A percentile compares a stretch with the other conserved stretches of the same genome.
Evolutionary conservation across 108 stramenopile species (phyloP).

Genomic region (Conticribra guillardii): DNA sequence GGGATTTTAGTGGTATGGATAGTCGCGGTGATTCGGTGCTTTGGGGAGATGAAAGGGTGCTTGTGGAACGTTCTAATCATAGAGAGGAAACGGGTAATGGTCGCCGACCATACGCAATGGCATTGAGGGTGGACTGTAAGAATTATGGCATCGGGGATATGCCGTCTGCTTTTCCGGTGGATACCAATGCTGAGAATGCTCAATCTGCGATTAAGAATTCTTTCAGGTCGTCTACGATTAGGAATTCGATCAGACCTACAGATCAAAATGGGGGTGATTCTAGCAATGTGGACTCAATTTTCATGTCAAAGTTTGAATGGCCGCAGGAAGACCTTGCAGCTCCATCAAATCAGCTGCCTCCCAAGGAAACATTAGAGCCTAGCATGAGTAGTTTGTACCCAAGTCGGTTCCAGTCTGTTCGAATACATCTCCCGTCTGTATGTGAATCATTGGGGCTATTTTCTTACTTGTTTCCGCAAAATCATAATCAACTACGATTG

Average conservation of each 20-base stretch:
- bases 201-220: background rate
- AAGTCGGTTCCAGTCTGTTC: constrained; percentile 35
- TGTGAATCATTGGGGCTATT: constrained; percentile 29
- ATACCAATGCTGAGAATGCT: background rate
- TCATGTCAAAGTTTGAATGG: background rate
- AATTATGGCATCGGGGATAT: constrained; percentile 7
- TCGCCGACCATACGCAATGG: constrained; percentile 30
- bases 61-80: constrained; percentile 14
- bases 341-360: too few relatives aligned
- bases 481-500: background rate
- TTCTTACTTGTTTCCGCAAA: constrained; percentile 14
- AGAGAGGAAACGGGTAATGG: constrained; percentile 39
- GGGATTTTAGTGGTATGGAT: background rate
- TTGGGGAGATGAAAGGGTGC: background rate
- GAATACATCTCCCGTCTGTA: constrained; percentile 25
- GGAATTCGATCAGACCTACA: background rate
- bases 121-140: constrained; percentile 39
- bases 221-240: background rate
- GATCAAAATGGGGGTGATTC: background rate
- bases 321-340: background rate
- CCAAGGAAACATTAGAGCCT: too few relatives aligned
- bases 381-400: background rate
- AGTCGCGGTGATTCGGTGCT: background rate
- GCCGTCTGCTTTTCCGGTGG: background rate
- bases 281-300: background rate